These are phyloP conservation scores for Myxozyma kluyveri DNA, from an alignment of 805 yeast genomes.

Conservation along the genomic window DNA sequence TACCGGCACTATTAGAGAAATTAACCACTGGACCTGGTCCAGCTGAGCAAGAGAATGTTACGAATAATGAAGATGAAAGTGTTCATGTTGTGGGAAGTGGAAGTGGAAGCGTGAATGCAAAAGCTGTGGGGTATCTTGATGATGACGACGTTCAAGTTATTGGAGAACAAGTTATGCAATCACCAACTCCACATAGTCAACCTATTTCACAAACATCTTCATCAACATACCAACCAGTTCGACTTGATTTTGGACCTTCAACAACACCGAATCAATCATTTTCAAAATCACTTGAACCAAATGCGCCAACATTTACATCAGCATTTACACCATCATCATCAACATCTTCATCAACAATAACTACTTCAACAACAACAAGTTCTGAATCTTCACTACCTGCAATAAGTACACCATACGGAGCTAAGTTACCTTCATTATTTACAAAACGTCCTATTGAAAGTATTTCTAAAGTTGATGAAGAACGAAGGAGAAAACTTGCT, in stretches of 20 bases:
- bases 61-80: too few species aligned
- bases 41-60: neutral
- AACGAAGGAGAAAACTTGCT: slow-evolving; percentile 7
- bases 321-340: neutral
- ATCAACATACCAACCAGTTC: neutral
- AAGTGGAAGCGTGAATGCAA: too few species aligned
- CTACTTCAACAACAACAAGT: neutral
- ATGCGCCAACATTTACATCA: neutral
- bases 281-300: neutral
- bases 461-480: slow-evolving; percentile 11
- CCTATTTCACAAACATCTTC: neutral
- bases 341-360: neutral
- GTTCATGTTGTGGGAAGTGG: too few species aligned
- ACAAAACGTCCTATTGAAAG: neutral
- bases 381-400: neutral
- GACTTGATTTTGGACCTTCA: neutral
- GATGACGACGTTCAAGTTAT: too few species aligned
- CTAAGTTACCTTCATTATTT: slow-evolving; percentile 1
- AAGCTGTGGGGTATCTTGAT: too few species aligned
- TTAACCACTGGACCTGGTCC: neutral
- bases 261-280: too few species aligned
- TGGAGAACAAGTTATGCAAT: neutral
- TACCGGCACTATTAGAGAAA: neutral
- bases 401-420: slow-evolving; percentile 12
- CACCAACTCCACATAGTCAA: neutral